phyloP scores from a whole-genome alignment of 2,329 filamentous ascomycete genomes.

The Colletotrichum sp. region DNA sequence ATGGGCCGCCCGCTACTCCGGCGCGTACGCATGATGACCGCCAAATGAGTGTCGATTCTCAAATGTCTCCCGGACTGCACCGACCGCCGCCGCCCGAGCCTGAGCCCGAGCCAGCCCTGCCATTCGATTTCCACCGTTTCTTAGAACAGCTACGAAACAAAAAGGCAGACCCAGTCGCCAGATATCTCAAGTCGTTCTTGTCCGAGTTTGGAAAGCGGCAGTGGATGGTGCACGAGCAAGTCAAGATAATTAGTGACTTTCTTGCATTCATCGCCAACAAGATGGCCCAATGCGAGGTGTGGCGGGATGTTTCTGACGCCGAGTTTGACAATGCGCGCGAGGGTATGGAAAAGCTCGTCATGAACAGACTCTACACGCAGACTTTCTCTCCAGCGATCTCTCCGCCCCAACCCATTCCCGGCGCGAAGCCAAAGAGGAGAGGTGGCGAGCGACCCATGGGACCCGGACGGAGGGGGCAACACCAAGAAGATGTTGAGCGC shows the following conservation, averaged over 20 bases:
- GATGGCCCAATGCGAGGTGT: constrained; percentile 97
- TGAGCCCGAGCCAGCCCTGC: constrained; percentile 80
- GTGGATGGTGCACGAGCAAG: constrained; percentile 99
- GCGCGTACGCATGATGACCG: constrained; percentile 43
- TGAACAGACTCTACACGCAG: constrained; percentile 95
- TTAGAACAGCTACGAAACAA: constrained; percentile 94
- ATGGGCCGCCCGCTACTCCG: constrained; percentile 49
- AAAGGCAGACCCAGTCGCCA: constrained; percentile 96
- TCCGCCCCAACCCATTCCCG: constrained; percentile 74
- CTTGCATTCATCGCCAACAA: constrained; percentile 96
- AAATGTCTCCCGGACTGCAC: constrained; percentile 54
- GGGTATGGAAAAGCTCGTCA: constrained; percentile 99
- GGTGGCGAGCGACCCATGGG: constrained; percentile 72
- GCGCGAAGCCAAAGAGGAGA: constrained; percentile 70
- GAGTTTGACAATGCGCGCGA: constrained; percentile 98
- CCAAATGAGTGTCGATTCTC: constrained; percentile 31
- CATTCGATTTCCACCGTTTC: constrained; percentile 97
- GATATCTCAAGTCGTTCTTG: constrained; percentile 93
- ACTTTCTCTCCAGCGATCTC: constrained; percentile 96
- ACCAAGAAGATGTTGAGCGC: constrained; percentile 96
- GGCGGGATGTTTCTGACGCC: constrained; percentile 92
- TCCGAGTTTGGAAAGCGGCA: constrained; percentile 96
- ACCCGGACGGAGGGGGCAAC: constrained; percentile 88
- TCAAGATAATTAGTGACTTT: constrained; percentile 98
- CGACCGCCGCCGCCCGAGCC: constrained; percentile 74